Conservation (phyloP, 306 rosid species). For the Clitoria ternatea region DNA sequence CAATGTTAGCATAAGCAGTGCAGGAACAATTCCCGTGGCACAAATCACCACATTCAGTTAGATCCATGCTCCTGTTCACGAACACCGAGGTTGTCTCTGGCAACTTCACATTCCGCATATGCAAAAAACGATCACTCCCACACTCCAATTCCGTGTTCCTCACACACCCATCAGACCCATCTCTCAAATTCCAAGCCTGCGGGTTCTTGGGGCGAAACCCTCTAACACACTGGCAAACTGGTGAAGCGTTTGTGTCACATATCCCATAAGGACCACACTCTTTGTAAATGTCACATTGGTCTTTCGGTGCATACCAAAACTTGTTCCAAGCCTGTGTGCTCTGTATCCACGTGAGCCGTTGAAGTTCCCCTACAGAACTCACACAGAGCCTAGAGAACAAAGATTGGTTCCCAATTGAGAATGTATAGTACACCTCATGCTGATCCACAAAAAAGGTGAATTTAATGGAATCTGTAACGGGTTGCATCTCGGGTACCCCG, state of each 20-base stretch:
- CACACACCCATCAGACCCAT: conserved; percentile 69
- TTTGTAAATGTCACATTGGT: conserved; percentile 50
- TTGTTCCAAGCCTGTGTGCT: conserved; percentile 38
- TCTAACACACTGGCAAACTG: conserved; percentile 53
- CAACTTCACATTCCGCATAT: conserved; percentile 41
- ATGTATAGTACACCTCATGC: conserved; percentile 51
- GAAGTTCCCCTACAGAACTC: conserved; percentile 32
- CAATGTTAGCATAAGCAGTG: conserved; percentile 46
- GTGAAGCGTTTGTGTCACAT: conserved; percentile 60
- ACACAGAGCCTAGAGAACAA: conserved; percentile 44
- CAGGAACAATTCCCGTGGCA: conserved; percentile 61
- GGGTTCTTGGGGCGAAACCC: conserved; percentile 56
- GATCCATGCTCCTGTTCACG: conserved; percentile 38
- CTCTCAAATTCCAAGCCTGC: conserved; percentile 61
- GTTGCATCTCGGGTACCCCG: conserved; percentile 78
- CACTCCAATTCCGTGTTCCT: conserved; percentile 49
- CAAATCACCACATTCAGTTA: conserved; percentile 35
- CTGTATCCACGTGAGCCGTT: conserved; percentile 46
- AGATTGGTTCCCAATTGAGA: conserved; percentile 17
- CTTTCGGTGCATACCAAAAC: conserved; percentile 71
- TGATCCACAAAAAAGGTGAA: conserved; percentile 33
- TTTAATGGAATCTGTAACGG: conserved; percentile 19
- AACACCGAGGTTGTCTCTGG: conserved; percentile 52
- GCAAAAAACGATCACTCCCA: conserved; percentile 38
- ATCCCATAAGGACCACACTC: conserved; percentile 68